Percentiles rank a stretch among this genome's conserved stretches.
Evolutionary conservation across 805 yeast species (phyloP).

Genomic region (Starmerella bombi): DNA sequence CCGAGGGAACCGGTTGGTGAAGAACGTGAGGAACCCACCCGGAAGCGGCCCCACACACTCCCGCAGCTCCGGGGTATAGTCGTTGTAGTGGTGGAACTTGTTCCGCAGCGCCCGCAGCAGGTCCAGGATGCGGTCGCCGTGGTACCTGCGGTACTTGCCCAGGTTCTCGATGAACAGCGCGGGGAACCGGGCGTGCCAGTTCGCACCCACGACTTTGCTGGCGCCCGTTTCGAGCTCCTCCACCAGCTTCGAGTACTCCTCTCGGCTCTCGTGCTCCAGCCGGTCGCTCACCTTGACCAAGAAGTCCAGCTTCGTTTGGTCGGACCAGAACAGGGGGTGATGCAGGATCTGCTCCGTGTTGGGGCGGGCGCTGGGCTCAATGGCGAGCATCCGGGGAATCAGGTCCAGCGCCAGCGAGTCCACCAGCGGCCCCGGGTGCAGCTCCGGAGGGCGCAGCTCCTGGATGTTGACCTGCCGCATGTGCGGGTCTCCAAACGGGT

Average conservation of each 20-base stretch:
- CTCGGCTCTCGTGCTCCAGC: conserved; percentile 71
- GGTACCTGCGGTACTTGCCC: conserved; percentile 84
- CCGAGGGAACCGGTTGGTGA: conserved; percentile 60
- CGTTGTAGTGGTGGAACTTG: conserved; percentile 89
- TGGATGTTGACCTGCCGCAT: conserved; percentile 80
- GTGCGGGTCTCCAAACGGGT: conserved; percentile 92
- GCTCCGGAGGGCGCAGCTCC: conserved; percentile 44
- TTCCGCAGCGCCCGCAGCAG: conserved; percentile 78
- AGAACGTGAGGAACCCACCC: conserved; percentile 69
- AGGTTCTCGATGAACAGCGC: conserved; percentile 62
- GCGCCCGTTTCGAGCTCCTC: conserved; percentile 43
- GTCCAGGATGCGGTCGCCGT: conserved; percentile 66
- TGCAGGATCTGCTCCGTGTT: conserved; percentile 50
- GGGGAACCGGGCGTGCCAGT: conserved; percentile 73
- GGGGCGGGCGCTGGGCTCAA: conserved; percentile 59
- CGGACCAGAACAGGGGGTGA: conserved; percentile 85
- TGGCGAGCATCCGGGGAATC: conserved; percentile 55
- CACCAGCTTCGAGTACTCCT: conserved; percentile 56
- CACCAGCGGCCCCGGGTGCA: conserved; percentile 32
- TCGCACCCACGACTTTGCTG: conserved; percentile 34
- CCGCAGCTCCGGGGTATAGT: conserved; percentile 45
- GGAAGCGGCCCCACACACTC: conserved; percentile 66
- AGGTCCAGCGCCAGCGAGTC: conserved; percentile 55
- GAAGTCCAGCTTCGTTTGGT: conserved; percentile 64
- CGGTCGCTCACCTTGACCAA: conserved; percentile 79